These are phyloP conservation scores for Hypericum perforatum DNA, from an alignment of 345 rosid genomes.

Conservation along the genomic window DNA sequence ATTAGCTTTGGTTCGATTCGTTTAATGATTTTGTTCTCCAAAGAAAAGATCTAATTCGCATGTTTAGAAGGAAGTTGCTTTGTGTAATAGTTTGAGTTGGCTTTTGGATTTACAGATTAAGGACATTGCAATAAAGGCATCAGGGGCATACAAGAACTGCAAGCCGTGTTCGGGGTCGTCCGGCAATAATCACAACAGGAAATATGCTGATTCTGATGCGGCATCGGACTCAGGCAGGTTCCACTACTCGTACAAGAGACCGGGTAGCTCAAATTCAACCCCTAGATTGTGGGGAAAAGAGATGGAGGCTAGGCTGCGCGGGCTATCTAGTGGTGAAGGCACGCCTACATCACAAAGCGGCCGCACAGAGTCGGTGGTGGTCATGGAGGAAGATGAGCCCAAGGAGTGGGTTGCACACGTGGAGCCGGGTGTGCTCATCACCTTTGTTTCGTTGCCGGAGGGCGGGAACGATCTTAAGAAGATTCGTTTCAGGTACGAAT, in stretches of 20 bases:
- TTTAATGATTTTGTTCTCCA: too few relatives aligned
- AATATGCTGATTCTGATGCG: conserved; percentile 47
- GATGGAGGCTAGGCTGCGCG: conserved; percentile 72
- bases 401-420: conserved; percentile 99
- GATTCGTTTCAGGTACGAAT: conserved; percentile 80
- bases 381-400: conserved; percentile 85
- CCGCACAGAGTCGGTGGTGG: conserved; percentile 52
- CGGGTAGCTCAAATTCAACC: not conserved
- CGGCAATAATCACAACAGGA: conserved; percentile 32
- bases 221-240: conserved; percentile 63
- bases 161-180: conserved; percentile 79
- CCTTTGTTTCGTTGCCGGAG: conserved; percentile 73
- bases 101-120: conserved; percentile 44
- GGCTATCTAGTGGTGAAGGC: conserved; percentile 80
- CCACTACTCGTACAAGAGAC: conserved; percentile 43
- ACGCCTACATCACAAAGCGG: conserved; percentile 81
- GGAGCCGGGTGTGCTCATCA: conserved; percentile 96
- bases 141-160: conserved; percentile 84
- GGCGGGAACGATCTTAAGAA: conserved; percentile 94
- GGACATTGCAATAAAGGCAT: conserved; percentile 89
- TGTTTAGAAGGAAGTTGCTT: not conserved
- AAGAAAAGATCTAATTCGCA: too few relatives aligned
- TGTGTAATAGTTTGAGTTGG: not conserved
- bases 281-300: conserved; percentile 54
- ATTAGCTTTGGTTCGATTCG: not conserved